Conservation (phyloP, 2,329 filamentous ascomycete genomes). For the Colletotrichum sansevieriae region DNA sequence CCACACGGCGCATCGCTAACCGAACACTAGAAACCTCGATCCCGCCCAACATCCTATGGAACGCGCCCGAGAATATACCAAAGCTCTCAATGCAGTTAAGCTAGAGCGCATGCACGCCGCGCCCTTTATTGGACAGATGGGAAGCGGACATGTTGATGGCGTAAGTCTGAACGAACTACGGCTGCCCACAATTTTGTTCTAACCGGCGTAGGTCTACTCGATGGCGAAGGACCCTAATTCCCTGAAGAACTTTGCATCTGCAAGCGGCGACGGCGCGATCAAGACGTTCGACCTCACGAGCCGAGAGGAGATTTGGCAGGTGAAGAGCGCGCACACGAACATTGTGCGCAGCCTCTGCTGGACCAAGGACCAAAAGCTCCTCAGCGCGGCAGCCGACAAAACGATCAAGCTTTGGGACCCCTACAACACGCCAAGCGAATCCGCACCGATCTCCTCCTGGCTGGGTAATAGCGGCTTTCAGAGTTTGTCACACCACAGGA, state of each 20-base stretch:
- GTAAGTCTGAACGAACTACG: slow-evolving; percentile 52
- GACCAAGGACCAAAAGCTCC: slow-evolving; percentile 85
- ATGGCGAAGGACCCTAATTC: slow-evolving; percentile 85
- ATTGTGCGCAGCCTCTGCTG: slow-evolving; percentile 93
- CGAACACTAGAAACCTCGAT: slow-evolving; percentile 74
- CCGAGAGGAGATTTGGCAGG: slow-evolving; percentile 80
- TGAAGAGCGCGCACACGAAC: slow-evolving; percentile 85
- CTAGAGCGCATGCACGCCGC: slow-evolving; percentile 88
- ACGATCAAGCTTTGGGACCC: slow-evolving; percentile 94
- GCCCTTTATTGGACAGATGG: slow-evolving; percentile 85
- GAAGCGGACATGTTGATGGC: slow-evolving; percentile 92
- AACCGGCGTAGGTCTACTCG: slow-evolving; percentile 65
- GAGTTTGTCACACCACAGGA: slow-evolving; percentile 84
- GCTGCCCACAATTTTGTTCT: not conserved
- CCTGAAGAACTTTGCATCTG: slow-evolving; percentile 81
- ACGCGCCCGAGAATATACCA: slow-evolving; percentile 81
- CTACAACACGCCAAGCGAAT: slow-evolving; percentile 77
- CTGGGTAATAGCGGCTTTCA: slow-evolving; percentile 72
- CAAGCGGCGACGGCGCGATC: slow-evolving; percentile 90
- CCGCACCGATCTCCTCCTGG: slow-evolving; percentile 85
- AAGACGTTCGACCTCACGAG: slow-evolving; percentile 73
- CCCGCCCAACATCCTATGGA: slow-evolving; percentile 92
- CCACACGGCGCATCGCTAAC: slow-evolving; percentile 18
- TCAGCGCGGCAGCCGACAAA: slow-evolving; percentile 89
- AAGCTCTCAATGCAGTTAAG: slow-evolving; percentile 82